phyloP scores from a whole-genome alignment of 2,329 filamentous ascomycete species.

The Pseudophaeomoniella oleicola region DNA sequence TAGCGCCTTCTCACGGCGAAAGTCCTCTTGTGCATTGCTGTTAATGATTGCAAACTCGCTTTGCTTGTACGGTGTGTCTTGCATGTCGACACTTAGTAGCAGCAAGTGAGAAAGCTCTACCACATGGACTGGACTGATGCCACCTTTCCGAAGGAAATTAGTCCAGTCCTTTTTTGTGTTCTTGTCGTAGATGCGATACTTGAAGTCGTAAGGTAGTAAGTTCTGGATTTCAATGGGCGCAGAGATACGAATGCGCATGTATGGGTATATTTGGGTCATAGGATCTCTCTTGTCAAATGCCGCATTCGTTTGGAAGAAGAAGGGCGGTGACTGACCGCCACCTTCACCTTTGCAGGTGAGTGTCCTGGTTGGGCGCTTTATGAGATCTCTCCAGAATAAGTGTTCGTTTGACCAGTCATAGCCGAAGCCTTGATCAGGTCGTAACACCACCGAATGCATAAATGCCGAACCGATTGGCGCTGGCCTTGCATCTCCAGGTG shows the following conservation, averaged over 20 bases:
- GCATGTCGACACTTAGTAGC: constrained; percentile 86
- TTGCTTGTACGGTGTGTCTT: constrained; percentile 85
- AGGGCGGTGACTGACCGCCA: constrained; percentile 61
- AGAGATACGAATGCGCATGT: constrained; percentile 84
- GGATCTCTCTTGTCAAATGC: constrained; percentile 73
- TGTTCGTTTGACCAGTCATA: constrained; percentile 88
- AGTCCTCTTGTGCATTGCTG: constrained; percentile 72
- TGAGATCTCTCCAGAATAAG: constrained; percentile 82
- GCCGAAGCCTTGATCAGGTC: constrained; percentile 90
- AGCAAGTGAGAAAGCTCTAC: constrained; percentile 90
- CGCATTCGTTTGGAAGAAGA: constrained; percentile 93
- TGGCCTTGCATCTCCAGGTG: constrained; percentile 77
- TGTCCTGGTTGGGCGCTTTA: constrained; percentile 71
- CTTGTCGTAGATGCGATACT: constrained; percentile 97
- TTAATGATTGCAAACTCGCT: constrained; percentile 98
- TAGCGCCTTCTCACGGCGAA: constrained; percentile 65
- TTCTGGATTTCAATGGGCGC: constrained; percentile 93
- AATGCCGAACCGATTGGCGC: constrained; percentile 86
- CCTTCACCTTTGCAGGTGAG: constrained; percentile 79
- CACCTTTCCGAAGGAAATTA: constrained; percentile 92
- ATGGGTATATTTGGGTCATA: constrained; percentile 71
- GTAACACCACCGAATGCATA: constrained; percentile 72
- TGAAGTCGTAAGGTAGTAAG: constrained; percentile 91
- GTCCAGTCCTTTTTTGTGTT: constrained; percentile 98
- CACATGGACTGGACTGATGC: constrained; percentile 91